phyloP scores from a whole-genome alignment of 2,329 filamentous ascomycete species.

The Ambrosiella beaveri region DNA sequence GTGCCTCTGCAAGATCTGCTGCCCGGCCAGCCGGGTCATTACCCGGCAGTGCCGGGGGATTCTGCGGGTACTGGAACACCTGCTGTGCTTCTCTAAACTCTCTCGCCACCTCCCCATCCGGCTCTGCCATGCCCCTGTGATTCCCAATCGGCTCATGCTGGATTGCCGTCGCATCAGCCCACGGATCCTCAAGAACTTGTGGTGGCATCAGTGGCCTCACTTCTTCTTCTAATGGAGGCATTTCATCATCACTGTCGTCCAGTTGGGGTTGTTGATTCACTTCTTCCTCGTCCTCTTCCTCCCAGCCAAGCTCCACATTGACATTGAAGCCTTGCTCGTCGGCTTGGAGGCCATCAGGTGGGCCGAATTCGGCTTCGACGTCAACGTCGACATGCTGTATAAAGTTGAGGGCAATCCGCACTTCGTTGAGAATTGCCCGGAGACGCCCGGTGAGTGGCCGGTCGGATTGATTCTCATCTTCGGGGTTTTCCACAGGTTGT shows the following conservation, averaged over 20 bases:
- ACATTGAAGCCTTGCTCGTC: background rate
- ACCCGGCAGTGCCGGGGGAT: too few relatives aligned
- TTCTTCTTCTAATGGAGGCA: background rate
- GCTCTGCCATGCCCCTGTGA: background rate
- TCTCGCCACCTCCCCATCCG: too few relatives aligned
- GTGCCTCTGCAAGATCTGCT: too few relatives aligned
- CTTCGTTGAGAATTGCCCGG: background rate
- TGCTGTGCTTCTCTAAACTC: too few relatives aligned
- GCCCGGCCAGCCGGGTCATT: too few relatives aligned
- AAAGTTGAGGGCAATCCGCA: background rate
- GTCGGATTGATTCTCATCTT: constrained; percentile 17
- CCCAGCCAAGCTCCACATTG: background rate
- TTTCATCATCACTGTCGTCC: background rate
- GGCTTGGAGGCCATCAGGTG: background rate
- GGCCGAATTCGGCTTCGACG: background rate
- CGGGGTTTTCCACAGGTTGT: constrained; percentile 14
- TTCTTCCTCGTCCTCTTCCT: constrained; percentile 20
- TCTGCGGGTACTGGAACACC: too few relatives aligned
- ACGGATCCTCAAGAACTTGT: background rate
- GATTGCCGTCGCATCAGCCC: background rate
- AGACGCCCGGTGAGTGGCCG: background rate
- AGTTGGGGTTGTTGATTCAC: background rate
- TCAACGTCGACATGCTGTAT: constrained; percentile 2
- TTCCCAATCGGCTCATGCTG: background rate
- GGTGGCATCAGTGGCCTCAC: background rate